Percentiles rank a stretch among this genome's conserved stretches.
Evolutionary conservation across 352 stramenopile genomes (phyloP).

Genomic region (Globisporangium takayamanum): DNA sequence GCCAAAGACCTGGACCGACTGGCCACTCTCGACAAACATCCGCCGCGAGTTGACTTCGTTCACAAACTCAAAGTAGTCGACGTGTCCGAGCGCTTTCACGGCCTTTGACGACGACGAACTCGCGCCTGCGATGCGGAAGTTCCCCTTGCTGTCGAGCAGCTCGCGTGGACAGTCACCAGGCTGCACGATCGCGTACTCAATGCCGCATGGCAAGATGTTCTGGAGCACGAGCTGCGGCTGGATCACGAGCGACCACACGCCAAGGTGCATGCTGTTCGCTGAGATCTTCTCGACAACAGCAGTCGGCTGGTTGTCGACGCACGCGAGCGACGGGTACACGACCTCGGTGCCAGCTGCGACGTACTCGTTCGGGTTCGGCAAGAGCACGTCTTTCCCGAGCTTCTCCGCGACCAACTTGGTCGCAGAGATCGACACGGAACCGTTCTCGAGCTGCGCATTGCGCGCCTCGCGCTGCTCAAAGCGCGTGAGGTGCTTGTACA

Average conservation of each 20-base stretch:
- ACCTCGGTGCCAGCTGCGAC: slow-evolving; percentile 50
- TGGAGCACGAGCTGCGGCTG: slow-evolving; percentile 74
- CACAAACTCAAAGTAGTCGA: slow-evolving; percentile 71
- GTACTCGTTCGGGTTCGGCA: slow-evolving; percentile 45
- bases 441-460: slow-evolving; percentile 44
- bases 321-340: slow-evolving; percentile 55
- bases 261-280: slow-evolving; percentile 44
- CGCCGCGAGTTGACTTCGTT: slow-evolving; percentile 72
- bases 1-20: slow-evolving; percentile 76
- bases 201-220: slow-evolving; percentile 74
- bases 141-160: slow-evolving; percentile 42
- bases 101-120: slow-evolving; percentile 27
- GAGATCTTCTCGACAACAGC: slow-evolving; percentile 70
- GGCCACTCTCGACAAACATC: slow-evolving; percentile 73
- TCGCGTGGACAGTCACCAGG: slow-evolving; percentile 57
- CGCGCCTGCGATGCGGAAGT: slow-evolving; percentile 37
- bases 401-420: slow-evolving; percentile 59
- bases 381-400: slow-evolving; percentile 48
- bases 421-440: slow-evolving; percentile 27
- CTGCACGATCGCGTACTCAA: slow-evolving; percentile 85
- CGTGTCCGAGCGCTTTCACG: slow-evolving; percentile 38
- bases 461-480: slow-evolving; percentile 70
- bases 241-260: slow-evolving; percentile 74
- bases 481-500: slow-evolving; percentile 66
- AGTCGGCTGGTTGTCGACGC: slow-evolving; percentile 82